Evolutionary conservation across 805 yeast genomes (phyloP).

Genomic region (Wickerhamiella bombiphila): DNA sequence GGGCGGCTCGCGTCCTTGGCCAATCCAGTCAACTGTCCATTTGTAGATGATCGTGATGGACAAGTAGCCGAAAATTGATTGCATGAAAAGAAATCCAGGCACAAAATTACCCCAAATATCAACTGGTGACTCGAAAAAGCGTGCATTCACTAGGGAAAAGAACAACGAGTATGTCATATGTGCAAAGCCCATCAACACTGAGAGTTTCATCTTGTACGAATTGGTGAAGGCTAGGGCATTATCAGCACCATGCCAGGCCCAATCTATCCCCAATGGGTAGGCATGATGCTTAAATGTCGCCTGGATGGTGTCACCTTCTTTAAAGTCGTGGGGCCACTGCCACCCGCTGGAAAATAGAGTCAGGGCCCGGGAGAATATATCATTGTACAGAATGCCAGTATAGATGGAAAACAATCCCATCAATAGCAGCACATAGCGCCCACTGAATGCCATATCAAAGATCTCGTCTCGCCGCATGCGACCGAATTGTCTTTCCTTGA

Average conservation of each 20-base stretch:
- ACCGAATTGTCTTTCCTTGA: constrained; percentile 54
- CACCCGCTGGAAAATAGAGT: constrained; percentile 77
- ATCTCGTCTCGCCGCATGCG: constrained; percentile 72
- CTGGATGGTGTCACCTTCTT: constrained; percentile 49
- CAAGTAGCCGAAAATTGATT: constrained; percentile 86
- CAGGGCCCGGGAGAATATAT: constrained; percentile 83
- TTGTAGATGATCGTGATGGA: constrained; percentile 77
- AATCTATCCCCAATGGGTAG: constrained; percentile 79
- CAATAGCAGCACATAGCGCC: constrained; percentile 75
- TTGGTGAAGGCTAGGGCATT: constrained; percentile 79
- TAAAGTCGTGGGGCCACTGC: constrained; percentile 57
- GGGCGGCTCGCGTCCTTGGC: constrained; percentile 67
- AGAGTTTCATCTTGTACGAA: constrained; percentile 93
- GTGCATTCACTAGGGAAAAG: constrained; percentile 70
- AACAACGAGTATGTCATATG: constrained; percentile 86
- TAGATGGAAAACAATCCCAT: constrained; percentile 97
- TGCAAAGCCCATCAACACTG: constrained; percentile 82
- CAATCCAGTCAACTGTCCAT: constrained; percentile 90
- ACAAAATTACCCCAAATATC: constrained; percentile 86
- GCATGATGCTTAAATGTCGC: constrained; percentile 51
- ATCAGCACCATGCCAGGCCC: constrained; percentile 95
- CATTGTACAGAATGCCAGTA: constrained; percentile 89
- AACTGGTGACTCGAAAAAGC: constrained; percentile 51
- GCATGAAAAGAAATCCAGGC: constrained; percentile 91
- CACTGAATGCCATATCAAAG: constrained; percentile 88